Evolutionary conservation across 257 asterid species (phyloP).

Genomic region (Gardenia jasminoides): DNA sequence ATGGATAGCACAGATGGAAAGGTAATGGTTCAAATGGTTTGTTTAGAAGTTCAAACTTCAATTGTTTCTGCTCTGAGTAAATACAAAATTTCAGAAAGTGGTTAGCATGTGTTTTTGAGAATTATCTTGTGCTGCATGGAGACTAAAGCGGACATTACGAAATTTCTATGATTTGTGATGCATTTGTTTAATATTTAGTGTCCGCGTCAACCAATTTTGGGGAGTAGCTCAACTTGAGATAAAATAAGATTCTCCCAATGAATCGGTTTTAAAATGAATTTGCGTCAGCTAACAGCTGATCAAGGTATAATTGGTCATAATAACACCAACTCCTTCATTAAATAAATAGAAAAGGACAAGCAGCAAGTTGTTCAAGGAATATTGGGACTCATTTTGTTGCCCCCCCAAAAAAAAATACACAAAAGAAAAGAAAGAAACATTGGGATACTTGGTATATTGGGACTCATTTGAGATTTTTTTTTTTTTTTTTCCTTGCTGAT

Average conservation of each 20-base stretch:
- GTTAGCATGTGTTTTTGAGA: not conserved
- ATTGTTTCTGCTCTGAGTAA: not conserved
- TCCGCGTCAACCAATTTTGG: not conserved
- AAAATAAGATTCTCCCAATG: not conserved
- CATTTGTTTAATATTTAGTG: conserved; percentile 10
- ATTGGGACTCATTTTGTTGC: not conserved
- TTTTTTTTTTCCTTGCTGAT: too few species aligned
- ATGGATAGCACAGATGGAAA: not conserved
- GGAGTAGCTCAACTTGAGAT: not conserved
- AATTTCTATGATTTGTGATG: not conserved
- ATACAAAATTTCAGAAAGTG: conserved; percentile 11
- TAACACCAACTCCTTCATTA: not conserved
- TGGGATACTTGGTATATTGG: too few species aligned
- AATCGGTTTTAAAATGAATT: not conserved
- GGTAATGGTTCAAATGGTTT: too few species aligned
- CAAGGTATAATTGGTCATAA: not conserved
- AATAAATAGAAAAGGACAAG: not conserved
- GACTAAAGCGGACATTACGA: not conserved
- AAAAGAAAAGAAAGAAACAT: too few species aligned
- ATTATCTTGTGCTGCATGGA: not conserved
- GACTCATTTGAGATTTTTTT: too few species aligned
- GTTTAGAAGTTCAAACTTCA: too few species aligned
- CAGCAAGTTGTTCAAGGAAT: not conserved
- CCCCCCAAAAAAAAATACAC: too few species aligned
- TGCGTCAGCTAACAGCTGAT: not conserved